Conservation (phyloP, 1,139 yeast species). For the Candida sanyaensis region DNA sequence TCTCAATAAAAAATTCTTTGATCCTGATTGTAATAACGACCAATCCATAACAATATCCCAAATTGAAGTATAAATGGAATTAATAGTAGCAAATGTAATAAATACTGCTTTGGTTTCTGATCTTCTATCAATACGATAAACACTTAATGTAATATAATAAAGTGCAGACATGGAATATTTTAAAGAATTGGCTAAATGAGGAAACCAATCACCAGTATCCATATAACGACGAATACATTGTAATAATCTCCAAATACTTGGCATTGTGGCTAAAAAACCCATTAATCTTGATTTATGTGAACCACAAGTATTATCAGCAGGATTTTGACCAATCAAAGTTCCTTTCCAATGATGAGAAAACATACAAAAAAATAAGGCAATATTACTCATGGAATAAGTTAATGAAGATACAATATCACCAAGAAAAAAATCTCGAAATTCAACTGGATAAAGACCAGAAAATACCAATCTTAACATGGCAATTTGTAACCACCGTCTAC, state of each 20-base stretch:
- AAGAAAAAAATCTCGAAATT: conserved; percentile 87
- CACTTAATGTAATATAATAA: conserved; percentile 75
- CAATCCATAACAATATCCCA: conserved; percentile 98
- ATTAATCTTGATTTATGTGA: conserved; percentile 72
- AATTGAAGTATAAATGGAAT: conserved; percentile 65
- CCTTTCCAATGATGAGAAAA: conserved; percentile 73
- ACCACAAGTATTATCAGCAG: conserved; percentile 57
- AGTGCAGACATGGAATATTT: conserved; percentile 70
- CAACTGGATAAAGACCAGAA: conserved; percentile 92
- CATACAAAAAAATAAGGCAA: conserved; percentile 82
- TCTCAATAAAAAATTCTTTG: conserved; percentile 63
- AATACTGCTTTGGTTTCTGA: conserved; percentile 53
- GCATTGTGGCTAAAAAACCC: conserved; percentile 84
- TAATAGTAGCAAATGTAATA: conserved; percentile 71
- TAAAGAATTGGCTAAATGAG: conserved; percentile 89
- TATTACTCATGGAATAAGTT: conserved; percentile 83
- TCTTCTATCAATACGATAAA: conserved; percentile 66
- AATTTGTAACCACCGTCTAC: conserved; percentile 73
- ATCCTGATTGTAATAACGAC: conserved; percentile 74
- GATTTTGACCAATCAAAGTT: conserved; percentile 33
- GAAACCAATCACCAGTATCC: conserved; percentile 95
- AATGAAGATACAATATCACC: conserved; percentile 91
- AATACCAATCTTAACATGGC: conserved; percentile 72
- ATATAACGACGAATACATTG: conserved; percentile 91
- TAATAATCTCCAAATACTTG: conserved; percentile 86